Base-by-base conservation (phyloP, 148 eudicot genomes). In the Pharnaceum exiguum region DNA sequence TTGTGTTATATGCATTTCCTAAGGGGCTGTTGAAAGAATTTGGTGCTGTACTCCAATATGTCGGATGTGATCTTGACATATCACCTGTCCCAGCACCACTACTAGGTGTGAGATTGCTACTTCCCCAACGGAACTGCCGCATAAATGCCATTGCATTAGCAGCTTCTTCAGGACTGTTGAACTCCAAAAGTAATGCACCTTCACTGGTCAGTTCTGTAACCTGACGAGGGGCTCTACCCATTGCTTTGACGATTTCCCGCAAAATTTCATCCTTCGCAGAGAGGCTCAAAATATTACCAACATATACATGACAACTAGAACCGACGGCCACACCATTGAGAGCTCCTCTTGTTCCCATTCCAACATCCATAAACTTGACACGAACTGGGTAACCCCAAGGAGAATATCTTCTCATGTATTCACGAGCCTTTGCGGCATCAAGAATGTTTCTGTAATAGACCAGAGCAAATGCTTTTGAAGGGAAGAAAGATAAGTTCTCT, bases 141-240 rank as follows among this genome's bases (percentile, higher is more conserved):
- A 94, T 74, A 71, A 79, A 84, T 56, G 75, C 76, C 69, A 86
- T 89, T 7, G 75, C 81, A 60, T 35, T 65, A 2, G 91, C 74
- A 60, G 99, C 96, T 71, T 94, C 96, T 77, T 89, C 96, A 66
- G 99, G 93, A 60, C 71, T 76, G 38, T 77, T 93, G 70, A 86
- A 89, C 75, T 94, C 96, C 79, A 94, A 52, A 48, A 94, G 75
- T 64, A 94, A 68, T 28, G 95, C 96, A 67, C 79, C 79, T 79
- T 94, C 95, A 80, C 69, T 79, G 48, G 69, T 64, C 48, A 94
- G 76, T 49, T 94, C 96, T 65, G 78, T 79, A 55, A 89, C 79
- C 70, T 69, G 59, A 46, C 82, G 84, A 32, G 99, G 99, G 25
- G 89, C 87, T 47, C 77, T 78, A 52, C 73, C 61, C 50, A 80